Conservation (phyloP, 2,329 filamentous ascomycete genomes). For the Elsinoe ampelina region DNA sequence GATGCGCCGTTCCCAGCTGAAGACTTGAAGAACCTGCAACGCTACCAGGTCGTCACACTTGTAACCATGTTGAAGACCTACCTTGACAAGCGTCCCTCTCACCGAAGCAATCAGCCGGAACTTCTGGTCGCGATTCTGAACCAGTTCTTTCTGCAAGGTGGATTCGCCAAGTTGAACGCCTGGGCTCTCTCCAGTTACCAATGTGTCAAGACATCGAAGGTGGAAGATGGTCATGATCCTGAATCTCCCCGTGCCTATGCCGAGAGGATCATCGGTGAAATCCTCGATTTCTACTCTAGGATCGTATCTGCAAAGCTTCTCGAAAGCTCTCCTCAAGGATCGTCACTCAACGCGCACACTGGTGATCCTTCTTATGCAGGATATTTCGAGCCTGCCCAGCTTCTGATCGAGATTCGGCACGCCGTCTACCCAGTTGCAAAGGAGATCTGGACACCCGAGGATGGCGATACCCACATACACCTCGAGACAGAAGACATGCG, state of each 20-base stretch:
- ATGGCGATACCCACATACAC: constrained; percentile 60
- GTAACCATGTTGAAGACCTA: constrained; percentile 70
- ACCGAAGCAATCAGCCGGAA: constrained; percentile 42
- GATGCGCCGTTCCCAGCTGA: constrained; percentile 42
- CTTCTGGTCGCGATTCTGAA: constrained; percentile 65
- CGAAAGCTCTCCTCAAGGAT: constrained; percentile 61
- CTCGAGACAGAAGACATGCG: constrained; percentile 67
- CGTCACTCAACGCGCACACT: constrained; percentile 44
- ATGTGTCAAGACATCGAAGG: constrained; percentile 15
- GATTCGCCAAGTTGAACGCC: constrained; percentile 62
- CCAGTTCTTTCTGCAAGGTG: constrained; percentile 74
- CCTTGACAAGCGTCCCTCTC: constrained; percentile 48
- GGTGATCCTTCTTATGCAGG: constrained; percentile 42
- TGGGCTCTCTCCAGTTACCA: constrained; percentile 23
- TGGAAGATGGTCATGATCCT: constrained; percentile 10
- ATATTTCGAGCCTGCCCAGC: constrained; percentile 60
- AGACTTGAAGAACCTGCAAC: constrained; percentile 42
- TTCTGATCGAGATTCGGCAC: constrained; percentile 77
- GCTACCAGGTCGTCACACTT: constrained; percentile 77
- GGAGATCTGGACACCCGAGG: constrained; percentile 69
- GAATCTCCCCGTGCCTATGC: constrained; percentile 17
- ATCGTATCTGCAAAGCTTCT: constrained; percentile 71
- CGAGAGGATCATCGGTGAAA: constrained; percentile 31
- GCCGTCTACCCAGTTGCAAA: constrained; percentile 67
- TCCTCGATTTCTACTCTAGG: constrained; percentile 69